Base-by-base conservation (phyloP, 441 rosid species). In the Arabidopsis hybrid region DNA sequence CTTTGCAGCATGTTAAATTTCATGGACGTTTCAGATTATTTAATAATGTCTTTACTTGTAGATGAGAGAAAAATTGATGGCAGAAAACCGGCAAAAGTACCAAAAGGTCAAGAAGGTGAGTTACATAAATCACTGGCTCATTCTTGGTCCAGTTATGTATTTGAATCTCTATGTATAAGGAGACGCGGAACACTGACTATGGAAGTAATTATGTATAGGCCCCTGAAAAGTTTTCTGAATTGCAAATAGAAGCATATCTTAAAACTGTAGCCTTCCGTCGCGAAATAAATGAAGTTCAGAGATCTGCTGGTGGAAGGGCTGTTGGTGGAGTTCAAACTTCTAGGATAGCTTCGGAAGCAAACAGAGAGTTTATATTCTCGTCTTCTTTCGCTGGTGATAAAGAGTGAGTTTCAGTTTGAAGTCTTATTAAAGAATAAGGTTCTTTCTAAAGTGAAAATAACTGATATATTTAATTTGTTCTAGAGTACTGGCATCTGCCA, bases 31-130 rank as follows among this genome's bases (percentile, higher is more conserved):
- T 47, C 7, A 26, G n/a, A 51, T 69, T 78, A 53, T 11, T 40
- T 55, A 34, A 39, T 63, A 35, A 68, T 65, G 57, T 76, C 43
- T 70, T 66, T 39, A 65, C 50, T 52, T 78, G 79, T 74, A 95
- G 99, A 93, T 95, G 97, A 89, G 97, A 81, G 99, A 95, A 84
- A 85, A 85, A 69, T 79, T 90, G 88, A 95, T 95, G 95, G 97
- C 97, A 67, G 98, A 93, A 83, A 95, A 95, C 83, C 84, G 97
- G 76, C 97, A 95, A 78, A 88, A 86, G 78, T 95, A 95, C 85
- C 98, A 95, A 74, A 87, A 88, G 90, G 95, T 95, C 57, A 93
- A 93, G 83, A 93, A 95, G 97, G 98, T 95, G 63, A 40, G 84
- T 80, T 64, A 42, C 26, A 68, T 62, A 14, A 34, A 35, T 66